Conservation (phyloP, 2,329 filamentous ascomycete genomes). For the Fusarium fracticaudum region DNA sequence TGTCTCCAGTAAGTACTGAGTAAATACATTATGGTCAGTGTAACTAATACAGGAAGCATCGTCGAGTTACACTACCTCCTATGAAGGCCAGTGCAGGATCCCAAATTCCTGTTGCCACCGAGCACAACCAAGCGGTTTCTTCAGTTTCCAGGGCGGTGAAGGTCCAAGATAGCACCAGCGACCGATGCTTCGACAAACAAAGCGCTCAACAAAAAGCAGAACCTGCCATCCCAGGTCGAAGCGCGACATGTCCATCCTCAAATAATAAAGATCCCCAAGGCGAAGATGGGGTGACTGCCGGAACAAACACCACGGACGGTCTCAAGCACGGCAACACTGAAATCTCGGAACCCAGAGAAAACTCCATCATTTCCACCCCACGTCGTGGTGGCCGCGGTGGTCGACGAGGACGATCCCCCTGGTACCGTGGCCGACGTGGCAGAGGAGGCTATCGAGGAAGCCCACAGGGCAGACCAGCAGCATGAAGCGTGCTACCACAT, state of each 20-base stretch:
- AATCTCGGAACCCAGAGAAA: not conserved
- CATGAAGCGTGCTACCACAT: not conserved
- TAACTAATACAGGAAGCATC: conserved; percentile 30
- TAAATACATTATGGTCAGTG: not conserved
- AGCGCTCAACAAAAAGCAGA: not conserved
- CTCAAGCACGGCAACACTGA: conserved; percentile 18
- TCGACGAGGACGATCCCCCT: conserved; percentile 41
- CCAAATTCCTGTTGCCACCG: conserved; percentile 41
- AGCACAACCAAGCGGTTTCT: conserved; percentile 11
- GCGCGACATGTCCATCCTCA: not conserved
- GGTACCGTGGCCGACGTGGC: conserved; percentile 43
- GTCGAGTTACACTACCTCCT: conserved; percentile 43
- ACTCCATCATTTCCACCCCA: not conserved
- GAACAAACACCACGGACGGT: not conserved
- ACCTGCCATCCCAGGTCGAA: not conserved
- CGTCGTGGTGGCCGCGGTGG: conserved; percentile 35
- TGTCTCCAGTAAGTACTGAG: conserved; percentile 8
- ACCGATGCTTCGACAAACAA: not conserved
- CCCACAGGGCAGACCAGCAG: not conserved
- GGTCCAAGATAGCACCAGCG: not conserved
- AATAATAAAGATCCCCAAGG: not conserved
- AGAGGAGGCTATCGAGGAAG: conserved; percentile 31
- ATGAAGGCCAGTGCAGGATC: conserved; percentile 27
- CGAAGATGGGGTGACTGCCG: not conserved
- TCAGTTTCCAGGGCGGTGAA: not conserved